phyloP scores from a whole-genome alignment of 148 eudicot genomes.

The Arctostaphylos glauca region DNA sequence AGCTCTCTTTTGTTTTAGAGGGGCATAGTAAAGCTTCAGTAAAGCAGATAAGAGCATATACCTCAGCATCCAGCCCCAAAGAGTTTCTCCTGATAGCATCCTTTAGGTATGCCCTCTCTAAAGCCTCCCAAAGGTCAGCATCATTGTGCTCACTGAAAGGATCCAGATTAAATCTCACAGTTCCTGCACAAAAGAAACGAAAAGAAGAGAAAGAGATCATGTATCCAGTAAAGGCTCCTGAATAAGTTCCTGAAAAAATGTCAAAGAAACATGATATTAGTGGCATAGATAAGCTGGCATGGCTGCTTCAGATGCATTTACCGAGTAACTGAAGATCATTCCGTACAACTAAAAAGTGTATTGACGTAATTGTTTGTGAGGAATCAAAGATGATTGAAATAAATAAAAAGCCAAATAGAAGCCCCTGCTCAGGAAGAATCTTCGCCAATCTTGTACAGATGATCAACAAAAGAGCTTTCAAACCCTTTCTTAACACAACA shows the following conservation, averaged over 20 bases:
- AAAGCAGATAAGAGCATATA: slow-evolving; percentile 24
- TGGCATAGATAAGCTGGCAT: not conserved
- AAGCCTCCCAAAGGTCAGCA: slow-evolving; percentile 94
- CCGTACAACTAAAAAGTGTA: not conserved
- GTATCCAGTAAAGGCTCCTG: not conserved
- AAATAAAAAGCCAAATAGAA: not conserved
- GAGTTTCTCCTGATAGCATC: slow-evolving; percentile 82
- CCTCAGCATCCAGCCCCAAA: slow-evolving; percentile 88
- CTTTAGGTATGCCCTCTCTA: slow-evolving; percentile 89
- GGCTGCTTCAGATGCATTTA: not conserved
- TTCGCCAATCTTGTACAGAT: not conserved
- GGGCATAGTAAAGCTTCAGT: not conserved
- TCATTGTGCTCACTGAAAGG: slow-evolving; percentile 93
- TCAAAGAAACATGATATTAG: not conserved
- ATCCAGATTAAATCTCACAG: slow-evolving; percentile 92
- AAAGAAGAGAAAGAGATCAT: not conserved
- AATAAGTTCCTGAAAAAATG: not conserved
- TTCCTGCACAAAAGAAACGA: slow-evolving; percentile 40
- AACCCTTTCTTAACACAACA: not conserved
- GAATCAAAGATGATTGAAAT: not conserved
- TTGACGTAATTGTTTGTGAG: not conserved
- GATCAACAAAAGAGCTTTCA: not conserved
- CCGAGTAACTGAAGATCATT: not conserved
- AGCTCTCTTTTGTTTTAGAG: not conserved
- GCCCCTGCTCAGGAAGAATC: not conserved